These are phyloP conservation scores for Xylaria bambusicola DNA, from an alignment of 495 filamentous ascomycete species.

Conservation along the genomic window DNA sequence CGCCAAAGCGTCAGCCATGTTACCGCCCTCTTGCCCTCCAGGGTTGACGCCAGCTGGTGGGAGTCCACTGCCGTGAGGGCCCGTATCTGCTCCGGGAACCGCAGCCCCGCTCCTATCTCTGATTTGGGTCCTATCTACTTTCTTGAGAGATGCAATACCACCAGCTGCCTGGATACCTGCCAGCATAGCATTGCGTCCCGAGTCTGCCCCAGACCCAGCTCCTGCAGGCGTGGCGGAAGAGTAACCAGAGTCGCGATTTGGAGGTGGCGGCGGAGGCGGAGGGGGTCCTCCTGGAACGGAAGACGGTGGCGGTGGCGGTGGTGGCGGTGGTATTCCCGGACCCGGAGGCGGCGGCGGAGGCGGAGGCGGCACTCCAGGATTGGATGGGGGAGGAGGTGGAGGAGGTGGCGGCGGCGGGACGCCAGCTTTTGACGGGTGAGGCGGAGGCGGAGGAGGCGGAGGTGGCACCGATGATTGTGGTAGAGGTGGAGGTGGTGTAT, in stretches of 20 bases:
- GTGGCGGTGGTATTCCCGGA: slow-evolving; percentile 50
- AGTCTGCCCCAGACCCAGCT: slow-evolving; percentile 52
- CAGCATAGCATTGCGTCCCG: slow-evolving; percentile 65
- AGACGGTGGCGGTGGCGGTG: slow-evolving; percentile 58
- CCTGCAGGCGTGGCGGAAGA: slow-evolving; percentile 60
- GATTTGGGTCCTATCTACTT: slow-evolving; percentile 75
- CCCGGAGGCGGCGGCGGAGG: slow-evolving; percentile 57
- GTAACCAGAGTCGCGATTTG: slow-evolving; percentile 64
- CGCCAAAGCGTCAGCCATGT: slow-evolving; percentile 79
- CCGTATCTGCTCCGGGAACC: slow-evolving; percentile 63
- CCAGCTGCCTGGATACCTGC: slow-evolving; percentile 81
- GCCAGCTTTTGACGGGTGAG: slow-evolving; percentile 23
- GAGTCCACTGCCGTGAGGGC: slow-evolving; percentile 57
- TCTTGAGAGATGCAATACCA: slow-evolving; percentile 72
- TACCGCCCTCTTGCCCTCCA: slow-evolving; percentile 54
- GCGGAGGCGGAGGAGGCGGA: slow-evolving; percentile 42
- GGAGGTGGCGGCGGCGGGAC: slow-evolving; percentile 52
- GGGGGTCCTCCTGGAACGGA: slow-evolving; percentile 54
- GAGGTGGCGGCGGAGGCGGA: slow-evolving; percentile 69
- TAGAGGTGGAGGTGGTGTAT: slow-evolving; percentile 39
- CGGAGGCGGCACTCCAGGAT: slow-evolving; percentile 50
- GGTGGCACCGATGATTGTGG: slow-evolving; percentile 41
- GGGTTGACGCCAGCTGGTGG: slow-evolving; percentile 52
- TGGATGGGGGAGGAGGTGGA: slow-evolving; percentile 54
- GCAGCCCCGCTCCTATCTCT: slow-evolving; percentile 75